Percentiles rank a stretch among this genome's conserved stretches.
Evolutionary conservation across 306 rosid species (phyloP).

Genomic region (Cucurbita ficifolia): DNA sequence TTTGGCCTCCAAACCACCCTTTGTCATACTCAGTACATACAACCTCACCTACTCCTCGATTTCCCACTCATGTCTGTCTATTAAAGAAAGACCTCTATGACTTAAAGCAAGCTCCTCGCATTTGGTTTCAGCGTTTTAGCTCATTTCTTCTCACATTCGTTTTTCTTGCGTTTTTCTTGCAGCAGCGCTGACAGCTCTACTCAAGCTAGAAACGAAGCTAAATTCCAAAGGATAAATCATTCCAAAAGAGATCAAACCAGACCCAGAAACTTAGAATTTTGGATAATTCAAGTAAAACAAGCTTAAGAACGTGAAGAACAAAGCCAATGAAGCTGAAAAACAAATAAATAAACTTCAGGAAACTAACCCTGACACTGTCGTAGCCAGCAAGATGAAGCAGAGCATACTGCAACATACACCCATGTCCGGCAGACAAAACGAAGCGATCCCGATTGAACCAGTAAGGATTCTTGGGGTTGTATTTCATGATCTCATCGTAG

Average conservation of each 20-base stretch:
- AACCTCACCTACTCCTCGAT: no score
- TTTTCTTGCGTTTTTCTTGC: no score
- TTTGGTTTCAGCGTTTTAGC: no score
- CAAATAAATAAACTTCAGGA: not conserved
- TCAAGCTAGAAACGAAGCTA: no score
- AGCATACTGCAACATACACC: constrained; percentile 93
- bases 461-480: constrained; percentile 75
- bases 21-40: no score
- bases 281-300: not conserved
- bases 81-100: no score
- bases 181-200: no score
- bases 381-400: constrained; percentile 89
- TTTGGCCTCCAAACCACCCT: no score
- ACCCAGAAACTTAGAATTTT: not conserved
- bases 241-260: not conserved
- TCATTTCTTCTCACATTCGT: no score
- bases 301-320: not conserved
- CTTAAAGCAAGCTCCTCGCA: no score
- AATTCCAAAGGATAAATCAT: not conserved
- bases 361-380: constrained; percentile 65
- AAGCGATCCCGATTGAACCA: constrained; percentile 98
- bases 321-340: not conserved
- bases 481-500: constrained; percentile 77
- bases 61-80: no score
- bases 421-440: constrained; percentile 91